Percentiles rank a stretch among this genome's conserved stretches.
Evolutionary conservation across 306 rosid species (phyloP).

Genomic region (Ceratonia siliqua): DNA sequence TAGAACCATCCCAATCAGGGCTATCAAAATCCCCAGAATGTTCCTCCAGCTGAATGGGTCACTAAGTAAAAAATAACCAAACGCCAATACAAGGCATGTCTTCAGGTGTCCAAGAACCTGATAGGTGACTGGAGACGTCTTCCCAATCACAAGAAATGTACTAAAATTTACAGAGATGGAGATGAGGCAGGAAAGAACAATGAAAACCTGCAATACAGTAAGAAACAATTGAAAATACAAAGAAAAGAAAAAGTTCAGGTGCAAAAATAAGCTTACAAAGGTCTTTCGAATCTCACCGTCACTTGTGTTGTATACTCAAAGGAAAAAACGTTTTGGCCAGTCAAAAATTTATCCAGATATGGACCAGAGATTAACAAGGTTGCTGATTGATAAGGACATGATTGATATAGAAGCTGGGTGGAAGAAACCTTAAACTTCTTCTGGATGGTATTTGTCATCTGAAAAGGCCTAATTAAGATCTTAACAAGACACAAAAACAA

Average conservation of each 20-base stretch:
- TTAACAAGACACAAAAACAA: slow-evolving; percentile 29
- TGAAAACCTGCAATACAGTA: slow-evolving; percentile 65
- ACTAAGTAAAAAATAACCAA: slow-evolving; percentile 80
- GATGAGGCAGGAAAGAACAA: slow-evolving; percentile 83
- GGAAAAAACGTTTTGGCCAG: slow-evolving; percentile 73
- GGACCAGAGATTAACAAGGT: slow-evolving; percentile 88
- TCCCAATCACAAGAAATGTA: slow-evolving; percentile 94
- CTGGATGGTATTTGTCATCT: slow-evolving; percentile 99
- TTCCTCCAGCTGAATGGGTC: slow-evolving; percentile 96
- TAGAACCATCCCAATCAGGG: slow-evolving; percentile 83
- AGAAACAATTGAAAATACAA: slow-evolving; percentile 10
- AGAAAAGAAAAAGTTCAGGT: not conserved
- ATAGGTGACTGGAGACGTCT: slow-evolving; percentile 94
- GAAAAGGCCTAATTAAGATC: slow-evolving; percentile 62
- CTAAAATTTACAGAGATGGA: slow-evolving; percentile 96
- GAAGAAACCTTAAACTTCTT: slow-evolving; percentile 94
- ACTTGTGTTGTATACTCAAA: slow-evolving; percentile 90
- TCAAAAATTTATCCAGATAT: slow-evolving; percentile 76
- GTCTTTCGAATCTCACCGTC: slow-evolving; percentile 64
- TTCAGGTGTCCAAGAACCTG: slow-evolving; percentile 98
- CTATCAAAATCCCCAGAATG: slow-evolving; percentile 77
- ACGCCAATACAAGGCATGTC: slow-evolving; percentile 90
- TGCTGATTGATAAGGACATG: slow-evolving; percentile 87
- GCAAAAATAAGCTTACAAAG: not conserved
- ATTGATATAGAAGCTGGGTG: slow-evolving; percentile 92